Percentiles rank a stretch among this genome's conserved stretches.
phyloP scores from a whole-genome alignment of 2,329 filamentous ascomycete genomes.

The Alternaria novae-zelandiae region DNA sequence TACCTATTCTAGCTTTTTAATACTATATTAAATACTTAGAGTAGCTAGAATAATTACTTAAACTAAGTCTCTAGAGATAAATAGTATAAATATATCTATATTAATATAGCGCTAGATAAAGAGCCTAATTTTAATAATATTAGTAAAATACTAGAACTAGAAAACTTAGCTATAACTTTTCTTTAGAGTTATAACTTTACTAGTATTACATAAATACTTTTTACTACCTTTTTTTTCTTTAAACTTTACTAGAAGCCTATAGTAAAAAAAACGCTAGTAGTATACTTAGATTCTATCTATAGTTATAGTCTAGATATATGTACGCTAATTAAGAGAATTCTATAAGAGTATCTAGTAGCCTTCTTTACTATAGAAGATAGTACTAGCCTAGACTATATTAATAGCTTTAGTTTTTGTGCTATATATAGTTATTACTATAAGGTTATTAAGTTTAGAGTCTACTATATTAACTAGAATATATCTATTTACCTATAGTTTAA shows the following conservation, averaged over 20 bases:
- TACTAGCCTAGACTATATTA: conserved; percentile 3
- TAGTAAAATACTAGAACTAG: conserved; percentile 11
- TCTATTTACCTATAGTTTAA: conserved; percentile 17
- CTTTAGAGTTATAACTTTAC: conserved; percentile 14
- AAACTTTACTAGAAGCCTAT: conserved; percentile 8
- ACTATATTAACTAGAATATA: conserved; percentile 6
- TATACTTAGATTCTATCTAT: conserved; percentile 11
- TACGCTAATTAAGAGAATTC: conserved; percentile 12
- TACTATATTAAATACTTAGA: conserved; percentile 15
- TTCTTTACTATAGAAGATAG: conserved; percentile 13
- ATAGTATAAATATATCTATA: conserved; percentile 14
- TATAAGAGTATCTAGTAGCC: conserved; percentile 14
- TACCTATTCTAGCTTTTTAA: conserved; percentile 16
- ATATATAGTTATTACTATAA: conserved; percentile 11
- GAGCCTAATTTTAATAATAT: conserved; percentile 13
- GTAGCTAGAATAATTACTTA: conserved; percentile 14
- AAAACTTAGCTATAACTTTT: conserved; percentile 10
- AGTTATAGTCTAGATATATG: conserved; percentile 11
- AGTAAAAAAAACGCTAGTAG: background rate
- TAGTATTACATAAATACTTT: conserved; percentile 6
- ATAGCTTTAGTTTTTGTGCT: conserved; percentile 5
- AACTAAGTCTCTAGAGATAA: conserved; percentile 10
- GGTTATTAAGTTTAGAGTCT: conserved; percentile 3
- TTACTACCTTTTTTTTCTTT: conserved; percentile 20
- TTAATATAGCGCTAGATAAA: conserved; percentile 17